Base-by-base conservation (phyloP, 2,329 filamentous ascomycete species). In the Penicillium sp. region DNA sequence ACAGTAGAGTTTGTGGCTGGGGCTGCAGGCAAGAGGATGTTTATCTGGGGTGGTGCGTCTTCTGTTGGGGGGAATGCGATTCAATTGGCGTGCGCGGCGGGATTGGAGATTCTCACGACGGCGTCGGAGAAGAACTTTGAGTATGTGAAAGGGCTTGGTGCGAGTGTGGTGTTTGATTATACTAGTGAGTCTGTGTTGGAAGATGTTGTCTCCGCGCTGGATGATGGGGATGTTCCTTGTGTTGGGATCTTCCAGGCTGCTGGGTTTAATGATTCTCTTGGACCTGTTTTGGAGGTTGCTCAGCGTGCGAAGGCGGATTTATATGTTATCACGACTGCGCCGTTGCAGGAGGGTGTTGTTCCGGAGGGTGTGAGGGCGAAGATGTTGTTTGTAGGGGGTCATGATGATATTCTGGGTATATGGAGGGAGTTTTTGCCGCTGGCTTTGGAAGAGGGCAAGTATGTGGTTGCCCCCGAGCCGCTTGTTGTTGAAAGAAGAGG, bases 41-140 rank as follows among this genome's bases (percentile, higher is more conserved):
- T 85, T 5, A 68, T 85, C 14, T 85, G 82, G 80, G 83, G 83
- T n/a, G 84, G 83, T 0, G 77, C 80, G 2, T 78, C 79, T 0
- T 75, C 74, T 20, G 80, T 83, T 2, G 82, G 83, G 0, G 74
- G 75, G 35, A 73, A 69, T 3, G 79, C 77, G 0, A 77, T 45
- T 45, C 42, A 45, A 8, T 45, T 45, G 14, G 45, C 25, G 4
- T 4, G 45, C 11, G n/a, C 15, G 15, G 45, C 45, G 14, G 45
- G 45, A 7, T 15, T 45, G 22, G 42, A 45, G 22, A 22, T 45
- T 45, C 25, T 31, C 5, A 48, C 6, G 2, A 34, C 45, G 28
- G 25, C 28, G 28, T 48, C 25, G 45, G 10, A 17, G 28, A 10
- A 4, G 28, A 48, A 48, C 11, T 48, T 48, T 17, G 28, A 48